Conservation (phyloP, 2,329 filamentous ascomycete genomes). For the Lecanosticta acicola region DNA sequence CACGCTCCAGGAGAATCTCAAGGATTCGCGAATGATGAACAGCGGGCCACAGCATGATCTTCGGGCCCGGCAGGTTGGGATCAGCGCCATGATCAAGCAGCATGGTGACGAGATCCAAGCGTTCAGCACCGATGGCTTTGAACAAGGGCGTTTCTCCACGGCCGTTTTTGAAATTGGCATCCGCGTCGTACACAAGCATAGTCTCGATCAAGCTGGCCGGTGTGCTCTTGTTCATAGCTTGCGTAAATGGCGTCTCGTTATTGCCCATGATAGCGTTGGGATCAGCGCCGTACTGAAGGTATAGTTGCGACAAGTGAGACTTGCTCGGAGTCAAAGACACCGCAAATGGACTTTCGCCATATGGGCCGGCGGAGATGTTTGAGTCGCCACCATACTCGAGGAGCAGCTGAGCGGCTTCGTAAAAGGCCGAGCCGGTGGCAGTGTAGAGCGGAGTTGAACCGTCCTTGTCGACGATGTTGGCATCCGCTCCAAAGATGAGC, state of each 20-base stretch:
- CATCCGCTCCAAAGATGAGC: conserved; percentile 55
- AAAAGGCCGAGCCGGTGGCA: conserved; percentile 41
- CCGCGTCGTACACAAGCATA: conserved; percentile 55
- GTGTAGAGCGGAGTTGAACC: conserved; percentile 58
- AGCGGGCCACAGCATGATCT: conserved; percentile 59
- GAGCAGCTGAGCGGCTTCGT: conserved; percentile 54
- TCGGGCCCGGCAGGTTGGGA: conserved; percentile 55
- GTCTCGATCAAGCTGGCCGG: conserved; percentile 53
- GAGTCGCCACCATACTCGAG: conserved; percentile 61
- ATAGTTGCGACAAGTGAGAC: conserved; percentile 53
- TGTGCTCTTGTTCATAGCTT: conserved; percentile 55
- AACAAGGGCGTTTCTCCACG: conserved; percentile 61
- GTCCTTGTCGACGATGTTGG: conserved; percentile 54
- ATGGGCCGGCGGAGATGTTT: conserved; percentile 47
- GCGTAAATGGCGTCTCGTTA: conserved; percentile 57
- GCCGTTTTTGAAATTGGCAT: conserved; percentile 55
- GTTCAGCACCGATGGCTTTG: conserved; percentile 52
- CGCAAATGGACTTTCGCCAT: conserved; percentile 52
- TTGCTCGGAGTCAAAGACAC: conserved; percentile 49
- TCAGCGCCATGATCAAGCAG: conserved; percentile 57
- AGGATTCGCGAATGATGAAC: conserved; percentile 55
- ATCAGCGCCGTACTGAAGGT: conserved; percentile 58
- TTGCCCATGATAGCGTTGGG: conserved; percentile 47
- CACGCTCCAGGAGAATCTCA: conserved; percentile 48
- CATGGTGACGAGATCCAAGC: conserved; percentile 52